Percentiles rank a stretch among this genome's conserved stretches.
These are phyloP conservation scores for Penicillium malachiteum DNA, from an alignment of 495 filamentous ascomycete genomes.

Conservation along the genomic window DNA sequence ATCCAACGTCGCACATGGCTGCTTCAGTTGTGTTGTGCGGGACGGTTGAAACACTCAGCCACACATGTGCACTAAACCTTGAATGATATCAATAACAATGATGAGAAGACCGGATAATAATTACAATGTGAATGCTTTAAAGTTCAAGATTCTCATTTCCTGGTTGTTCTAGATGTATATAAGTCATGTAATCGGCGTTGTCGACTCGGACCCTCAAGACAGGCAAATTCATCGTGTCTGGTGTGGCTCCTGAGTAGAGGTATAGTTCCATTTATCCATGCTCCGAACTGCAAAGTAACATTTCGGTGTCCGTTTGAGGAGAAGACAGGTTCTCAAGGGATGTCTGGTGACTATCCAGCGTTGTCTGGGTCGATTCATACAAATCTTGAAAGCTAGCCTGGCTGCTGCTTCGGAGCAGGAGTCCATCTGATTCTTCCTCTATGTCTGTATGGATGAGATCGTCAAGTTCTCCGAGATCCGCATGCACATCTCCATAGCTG, in stretches of 20 bases:
- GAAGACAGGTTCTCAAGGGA: neutral
- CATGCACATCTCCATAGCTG: neutral
- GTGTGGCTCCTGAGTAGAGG: neutral
- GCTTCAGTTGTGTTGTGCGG: too few species aligned
- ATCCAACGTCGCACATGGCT: too few species aligned
- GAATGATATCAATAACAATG: neutral
- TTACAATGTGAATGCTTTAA: too few species aligned
- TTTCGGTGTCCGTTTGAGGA: neutral
- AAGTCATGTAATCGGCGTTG: too few species aligned
- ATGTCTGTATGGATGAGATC: neutral
- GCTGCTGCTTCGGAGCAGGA: neutral
- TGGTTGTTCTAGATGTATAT: too few species aligned
- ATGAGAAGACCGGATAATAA: too few species aligned
- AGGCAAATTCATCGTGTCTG: too few species aligned
- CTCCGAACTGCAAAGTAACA: neutral
- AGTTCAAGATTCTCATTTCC: too few species aligned
- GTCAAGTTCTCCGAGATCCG: neutral
- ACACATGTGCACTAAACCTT: too few species aligned
- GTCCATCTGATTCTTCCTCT: slow-evolving; percentile 1
- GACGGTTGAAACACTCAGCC: too few species aligned
- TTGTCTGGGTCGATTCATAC: slow-evolving; percentile 8
- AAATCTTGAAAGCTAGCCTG: slow-evolving; percentile 5
- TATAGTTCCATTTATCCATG: neutral
- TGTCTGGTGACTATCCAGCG: neutral
- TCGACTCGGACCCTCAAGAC: too few species aligned